Conservation (phyloP, 2,329 filamentous ascomycete genomes). For the Aspergillus sojae region DNA sequence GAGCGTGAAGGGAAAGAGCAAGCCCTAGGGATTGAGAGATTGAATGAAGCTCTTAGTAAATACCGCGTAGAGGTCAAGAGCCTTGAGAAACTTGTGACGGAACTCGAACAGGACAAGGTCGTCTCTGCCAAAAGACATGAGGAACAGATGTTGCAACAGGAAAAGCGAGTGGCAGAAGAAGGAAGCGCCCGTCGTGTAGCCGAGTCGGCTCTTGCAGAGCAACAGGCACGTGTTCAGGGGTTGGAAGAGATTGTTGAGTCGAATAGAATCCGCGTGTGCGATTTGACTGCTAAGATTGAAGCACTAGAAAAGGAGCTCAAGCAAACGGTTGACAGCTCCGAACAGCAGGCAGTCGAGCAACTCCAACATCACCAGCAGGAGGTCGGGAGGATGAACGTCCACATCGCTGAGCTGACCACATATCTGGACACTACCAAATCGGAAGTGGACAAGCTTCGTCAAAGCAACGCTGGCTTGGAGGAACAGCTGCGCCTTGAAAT, state of each 20-base stretch:
- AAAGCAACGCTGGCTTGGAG: constrained; percentile 40
- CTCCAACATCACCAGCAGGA: constrained; percentile 36
- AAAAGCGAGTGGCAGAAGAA: constrained; percentile 37
- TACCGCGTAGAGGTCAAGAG: constrained; percentile 48
- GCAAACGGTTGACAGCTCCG: constrained; percentile 24
- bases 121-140: constrained; percentile 30
- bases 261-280: constrained; percentile 37
- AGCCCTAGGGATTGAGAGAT: constrained; percentile 43
- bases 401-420: constrained; percentile 44
- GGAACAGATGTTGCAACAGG: constrained; percentile 36
- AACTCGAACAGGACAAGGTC: constrained; percentile 44
- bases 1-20: constrained; percentile 46
- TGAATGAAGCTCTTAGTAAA: constrained; percentile 46
- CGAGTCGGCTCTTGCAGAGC: constrained; percentile 38
- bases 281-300: constrained; percentile 38
- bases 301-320: constrained; percentile 36
- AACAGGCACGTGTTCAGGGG: constrained; percentile 39
- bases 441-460: constrained; percentile 40
- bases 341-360: constrained; percentile 27
- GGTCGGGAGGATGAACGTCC: constrained; percentile 43
- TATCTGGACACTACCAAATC: constrained; percentile 39
- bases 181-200: constrained; percentile 35
- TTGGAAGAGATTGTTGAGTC: constrained; percentile 38
- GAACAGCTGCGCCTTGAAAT: constrained; percentile 41
- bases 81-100: constrained; percentile 46